Conservation (phyloP, 139 green algal species). For the Coelastrella sp. region DNA sequence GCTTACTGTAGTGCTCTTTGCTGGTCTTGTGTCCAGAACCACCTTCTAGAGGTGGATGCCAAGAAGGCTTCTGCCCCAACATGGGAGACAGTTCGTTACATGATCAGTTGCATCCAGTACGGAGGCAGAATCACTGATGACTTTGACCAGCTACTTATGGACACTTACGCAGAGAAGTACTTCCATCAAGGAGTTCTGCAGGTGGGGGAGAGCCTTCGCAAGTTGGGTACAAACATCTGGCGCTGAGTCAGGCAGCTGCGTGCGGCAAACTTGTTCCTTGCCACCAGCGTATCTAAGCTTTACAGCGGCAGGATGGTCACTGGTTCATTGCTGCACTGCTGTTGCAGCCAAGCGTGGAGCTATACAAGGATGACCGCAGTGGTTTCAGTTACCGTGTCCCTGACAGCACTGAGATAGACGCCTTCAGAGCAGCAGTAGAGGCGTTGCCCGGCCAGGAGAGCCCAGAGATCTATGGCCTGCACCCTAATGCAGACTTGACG, state of each 20-base stretch:
- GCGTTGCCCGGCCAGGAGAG: conserved; percentile 82
- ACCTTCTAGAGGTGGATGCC: conserved; percentile 93
- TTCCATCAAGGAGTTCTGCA: conserved; percentile 60
- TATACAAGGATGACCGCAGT: conserved; percentile 78
- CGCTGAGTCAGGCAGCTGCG: no score
- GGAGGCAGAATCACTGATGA: conserved; percentile 96
- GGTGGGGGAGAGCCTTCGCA: not conserved
- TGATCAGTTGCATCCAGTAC: conserved; percentile 95
- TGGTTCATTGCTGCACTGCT: not conserved
- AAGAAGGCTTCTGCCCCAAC: conserved; percentile 80
- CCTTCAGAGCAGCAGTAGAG: conserved; percentile 85
- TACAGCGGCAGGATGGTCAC: not conserved
- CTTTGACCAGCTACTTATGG: conserved; percentile 93
- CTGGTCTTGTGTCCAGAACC: conserved; percentile 75
- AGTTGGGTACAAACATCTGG: not conserved
- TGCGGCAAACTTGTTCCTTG: not conserved
- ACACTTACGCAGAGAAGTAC: conserved; percentile 93
- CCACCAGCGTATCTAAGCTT: no score
- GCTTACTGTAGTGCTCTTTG: no score
- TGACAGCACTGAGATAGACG: conserved; percentile 83
- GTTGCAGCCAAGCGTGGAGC: conserved; percentile 52
- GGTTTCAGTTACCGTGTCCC: conserved; percentile 81
- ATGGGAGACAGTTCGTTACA: conserved; percentile 91
- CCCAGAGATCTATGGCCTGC: conserved; percentile 95
- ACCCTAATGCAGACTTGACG: conserved; percentile 95